Percentiles rank a stretch among this genome's conserved stretches.
phyloP scores from a whole-genome alignment of 1,284 basidiomycete genomes.

The Peniophora sp. region DNA sequence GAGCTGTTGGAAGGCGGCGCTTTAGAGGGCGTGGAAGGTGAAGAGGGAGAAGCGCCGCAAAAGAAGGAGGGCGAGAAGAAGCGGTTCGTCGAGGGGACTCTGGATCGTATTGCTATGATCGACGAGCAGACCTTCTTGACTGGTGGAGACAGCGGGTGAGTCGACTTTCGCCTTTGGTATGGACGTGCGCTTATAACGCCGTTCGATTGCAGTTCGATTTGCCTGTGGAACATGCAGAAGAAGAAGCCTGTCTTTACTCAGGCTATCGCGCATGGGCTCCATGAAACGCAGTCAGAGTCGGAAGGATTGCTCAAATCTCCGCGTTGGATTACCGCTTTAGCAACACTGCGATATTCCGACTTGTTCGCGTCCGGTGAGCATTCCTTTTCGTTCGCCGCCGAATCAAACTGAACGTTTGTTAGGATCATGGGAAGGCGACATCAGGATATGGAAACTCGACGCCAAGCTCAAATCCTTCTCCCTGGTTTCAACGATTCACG shows the following conservation, averaged over 20 bases:
- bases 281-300: conserved; percentile 59
- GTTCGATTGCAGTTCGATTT: conserved; percentile 64
- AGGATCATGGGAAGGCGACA: conserved; percentile 90
- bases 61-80: conserved; percentile 32
- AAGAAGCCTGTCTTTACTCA: conserved; percentile 93
- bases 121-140: conserved; percentile 91
- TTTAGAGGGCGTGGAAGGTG: conserved; percentile 36
- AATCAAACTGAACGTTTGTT: conserved; percentile 5
- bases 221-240: conserved; percentile 88
- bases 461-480: conserved; percentile 70
- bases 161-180: conserved; percentile 9
- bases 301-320: conserved; percentile 74
- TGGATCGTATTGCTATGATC: conserved; percentile 91
- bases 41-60: conserved; percentile 23
- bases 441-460: conserved; percentile 88
- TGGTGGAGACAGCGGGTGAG: conserved; percentile 92
- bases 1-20: conserved; percentile 79
- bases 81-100: conserved; percentile 80
- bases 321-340: conserved; percentile 87
- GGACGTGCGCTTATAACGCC: not conserved
- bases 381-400: conserved; percentile 5
- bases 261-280: conserved; percentile 81
- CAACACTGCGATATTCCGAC: conserved; percentile 82
- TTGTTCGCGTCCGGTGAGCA: conserved; percentile 79
- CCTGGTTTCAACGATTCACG: conserved; percentile 54